Conservation (phyloP, 139 green algal species). For the Helicosporidium sp. region DNA sequence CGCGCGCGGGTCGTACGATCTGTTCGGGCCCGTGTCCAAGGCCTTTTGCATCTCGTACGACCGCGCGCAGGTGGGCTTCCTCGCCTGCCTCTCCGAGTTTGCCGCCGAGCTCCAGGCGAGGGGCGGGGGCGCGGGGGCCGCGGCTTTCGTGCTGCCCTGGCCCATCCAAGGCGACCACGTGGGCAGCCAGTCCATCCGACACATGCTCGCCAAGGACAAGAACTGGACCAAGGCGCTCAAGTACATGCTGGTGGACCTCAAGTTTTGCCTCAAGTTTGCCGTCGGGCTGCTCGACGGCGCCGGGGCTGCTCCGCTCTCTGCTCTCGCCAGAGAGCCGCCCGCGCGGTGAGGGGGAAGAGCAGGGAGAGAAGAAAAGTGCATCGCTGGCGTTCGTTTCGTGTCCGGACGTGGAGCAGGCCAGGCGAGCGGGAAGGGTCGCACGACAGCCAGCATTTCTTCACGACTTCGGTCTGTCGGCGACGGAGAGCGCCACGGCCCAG, state of each 20-base stretch:
- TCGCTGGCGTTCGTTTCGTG: too few species aligned
- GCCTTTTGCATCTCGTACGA: conserved; percentile 69
- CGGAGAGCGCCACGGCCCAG: too few species aligned
- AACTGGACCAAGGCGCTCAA: conserved; percentile 89
- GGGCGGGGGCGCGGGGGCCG: background rate
- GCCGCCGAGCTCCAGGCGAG: conserved; percentile 29
- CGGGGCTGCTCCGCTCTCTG: too few species aligned
- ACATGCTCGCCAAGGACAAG: conserved; percentile 60
- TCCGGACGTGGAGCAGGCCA: too few species aligned
- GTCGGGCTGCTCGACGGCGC: conserved; percentile 1
- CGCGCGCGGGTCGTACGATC: conserved; percentile 34
- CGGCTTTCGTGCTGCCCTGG: conserved; percentile 63
- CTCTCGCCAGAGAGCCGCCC: too few species aligned
- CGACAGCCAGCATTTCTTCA: too few species aligned
- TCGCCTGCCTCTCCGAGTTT: conserved; percentile 73
- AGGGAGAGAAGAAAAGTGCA: too few species aligned
- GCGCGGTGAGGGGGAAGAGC: too few species aligned
- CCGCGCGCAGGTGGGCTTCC: conserved; percentile 51
- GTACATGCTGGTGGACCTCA: conserved; percentile 61
- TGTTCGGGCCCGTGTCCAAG: conserved; percentile 77
- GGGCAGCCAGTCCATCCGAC: conserved; percentile 54
- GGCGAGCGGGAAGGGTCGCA: too few species aligned
- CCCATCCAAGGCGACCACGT: conserved; percentile 71
- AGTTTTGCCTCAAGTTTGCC: conserved; percentile 16
- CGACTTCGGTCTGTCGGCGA: too few species aligned